Conservation (phyloP, 768 basidiomycete species). For the Leccinum fibrillosum region DNA sequence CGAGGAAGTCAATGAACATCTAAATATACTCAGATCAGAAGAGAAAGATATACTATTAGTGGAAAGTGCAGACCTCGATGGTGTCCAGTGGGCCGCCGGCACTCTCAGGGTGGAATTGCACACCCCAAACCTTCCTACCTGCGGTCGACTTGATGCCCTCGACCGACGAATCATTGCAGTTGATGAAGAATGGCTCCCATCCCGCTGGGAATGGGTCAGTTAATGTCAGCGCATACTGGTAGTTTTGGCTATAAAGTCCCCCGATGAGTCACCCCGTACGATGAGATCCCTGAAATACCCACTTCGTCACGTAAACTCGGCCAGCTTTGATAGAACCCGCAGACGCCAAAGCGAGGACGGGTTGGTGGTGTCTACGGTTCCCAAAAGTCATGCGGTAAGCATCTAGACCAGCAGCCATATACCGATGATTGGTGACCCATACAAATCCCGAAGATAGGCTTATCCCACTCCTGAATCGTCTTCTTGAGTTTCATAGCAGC, state of each 20-base stretch:
- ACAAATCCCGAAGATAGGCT: constrained; percentile 96
- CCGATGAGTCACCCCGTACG: neutral
- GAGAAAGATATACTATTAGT: too few species aligned
- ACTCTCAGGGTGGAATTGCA: constrained; percentile 99
- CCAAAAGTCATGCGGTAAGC: constrained; percentile 99
- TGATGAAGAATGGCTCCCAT: constrained; percentile 99
- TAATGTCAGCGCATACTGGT: constrained; percentile 92
- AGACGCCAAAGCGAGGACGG: constrained; percentile 90
- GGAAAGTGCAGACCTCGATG: too few species aligned
- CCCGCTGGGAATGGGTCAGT: constrained; percentile 94
- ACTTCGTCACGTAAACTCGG: constrained; percentile 95
- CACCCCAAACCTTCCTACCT: constrained; percentile 92
- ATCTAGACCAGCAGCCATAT: constrained; percentile 91
- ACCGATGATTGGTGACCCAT: constrained; percentile 99
- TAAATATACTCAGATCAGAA: too few species aligned
- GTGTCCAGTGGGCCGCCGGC: constrained; percentile 98
- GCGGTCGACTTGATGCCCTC: constrained; percentile 96
- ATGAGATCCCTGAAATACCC: constrained; percentile 11
- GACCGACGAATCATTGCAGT: constrained; percentile 98
- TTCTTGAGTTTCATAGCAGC: constrained; percentile 76
- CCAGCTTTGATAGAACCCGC: constrained; percentile 93
- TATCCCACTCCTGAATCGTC: constrained; percentile 86
- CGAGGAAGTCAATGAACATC: too few species aligned
- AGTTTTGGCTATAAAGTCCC: constrained; percentile 71
- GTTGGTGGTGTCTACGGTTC: constrained; percentile 99